A percentile compares a stretch with the other conserved stretches of the same genome.
Conservation (phyloP, 257 asterid genomes). For the Linderniella brevidens region DNA sequence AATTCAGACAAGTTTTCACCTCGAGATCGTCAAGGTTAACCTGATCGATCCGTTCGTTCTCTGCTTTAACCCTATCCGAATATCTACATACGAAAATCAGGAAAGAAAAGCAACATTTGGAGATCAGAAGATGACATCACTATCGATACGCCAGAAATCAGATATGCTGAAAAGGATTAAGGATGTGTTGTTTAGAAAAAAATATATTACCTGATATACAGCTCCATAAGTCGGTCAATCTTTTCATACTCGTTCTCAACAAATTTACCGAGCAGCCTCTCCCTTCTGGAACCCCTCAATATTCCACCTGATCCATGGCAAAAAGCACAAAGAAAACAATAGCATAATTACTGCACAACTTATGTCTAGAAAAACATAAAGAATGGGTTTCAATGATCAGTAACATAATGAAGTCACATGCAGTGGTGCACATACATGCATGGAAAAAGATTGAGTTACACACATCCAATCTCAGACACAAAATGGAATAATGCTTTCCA, state of each 20-base stretch:
- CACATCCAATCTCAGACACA: background rate
- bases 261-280: slow-evolving; percentile 78
- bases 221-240: slow-evolving; percentile 95
- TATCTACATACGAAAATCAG: slow-evolving; percentile 29
- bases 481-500: background rate
- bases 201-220: slow-evolving; percentile 59
- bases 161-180: background rate
- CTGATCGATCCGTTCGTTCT: slow-evolving; percentile 42
- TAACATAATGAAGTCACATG: too few species aligned
- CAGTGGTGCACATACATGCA: too few species aligned
- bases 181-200: background rate
- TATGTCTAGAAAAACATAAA: too few species aligned
- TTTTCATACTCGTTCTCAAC: slow-evolving; percentile 95
- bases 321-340: slow-evolving; percentile 9
- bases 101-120: background rate
- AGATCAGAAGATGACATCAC: too few species aligned
- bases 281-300: slow-evolving; percentile 91
- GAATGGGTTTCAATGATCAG: too few species aligned
- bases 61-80: slow-evolving; percentile 72
- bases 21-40: slow-evolving; percentile 78
- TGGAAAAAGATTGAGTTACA: background rate
- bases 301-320: slow-evolving; percentile 54
- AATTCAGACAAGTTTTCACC: slow-evolving; percentile 21
- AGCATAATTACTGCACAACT: background rate
- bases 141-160: background rate